Evolutionary conservation across 495 filamentous ascomycete species (phyloP).

Genomic region (Penicillium bialowiezense): DNA sequence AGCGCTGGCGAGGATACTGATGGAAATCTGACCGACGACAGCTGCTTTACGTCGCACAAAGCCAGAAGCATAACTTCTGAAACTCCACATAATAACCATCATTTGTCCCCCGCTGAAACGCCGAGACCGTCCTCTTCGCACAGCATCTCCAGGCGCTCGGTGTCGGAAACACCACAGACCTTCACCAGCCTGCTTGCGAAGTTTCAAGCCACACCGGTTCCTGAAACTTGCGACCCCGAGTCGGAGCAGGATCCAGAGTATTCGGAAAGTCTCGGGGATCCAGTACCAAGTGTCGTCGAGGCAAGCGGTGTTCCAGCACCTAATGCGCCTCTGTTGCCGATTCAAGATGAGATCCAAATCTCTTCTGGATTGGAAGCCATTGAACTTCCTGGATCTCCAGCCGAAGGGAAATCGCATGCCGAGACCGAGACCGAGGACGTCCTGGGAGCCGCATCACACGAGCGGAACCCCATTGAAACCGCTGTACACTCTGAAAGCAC

Average conservation of each 20-base stretch:
- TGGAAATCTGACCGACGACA: slow-evolving; percentile 39
- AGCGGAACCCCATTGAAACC: neutral
- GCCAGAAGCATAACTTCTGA: slow-evolving; percentile 28
- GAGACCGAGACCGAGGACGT: neutral
- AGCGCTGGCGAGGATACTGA: slow-evolving; percentile 40
- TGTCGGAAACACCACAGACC: slow-evolving; percentile 41
- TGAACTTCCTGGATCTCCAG: neutral
- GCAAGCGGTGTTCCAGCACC: neutral
- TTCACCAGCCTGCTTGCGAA: slow-evolving; percentile 44
- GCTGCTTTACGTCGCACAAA: slow-evolving; percentile 24
- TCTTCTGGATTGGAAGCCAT: neutral
- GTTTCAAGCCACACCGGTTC: slow-evolving; percentile 38
- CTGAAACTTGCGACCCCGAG: slow-evolving; percentile 24
- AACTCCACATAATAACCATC: slow-evolving; percentile 23
- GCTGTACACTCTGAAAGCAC: neutral
- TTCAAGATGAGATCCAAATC: slow-evolving; percentile 32
- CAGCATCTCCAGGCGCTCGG: slow-evolving; percentile 21
- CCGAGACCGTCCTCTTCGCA: slow-evolving; percentile 14
- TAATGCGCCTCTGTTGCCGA: slow-evolving; percentile 38
- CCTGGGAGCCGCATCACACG: neutral
- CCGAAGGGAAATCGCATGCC: neutral
- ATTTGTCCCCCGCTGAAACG: slow-evolving; percentile 14
- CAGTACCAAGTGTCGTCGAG: neutral
- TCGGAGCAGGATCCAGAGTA: slow-evolving; percentile 33
- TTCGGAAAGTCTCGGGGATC: too few species aligned